A percentile compares a stretch with the other conserved stretches of the same genome.
These are phyloP conservation scores for Abelmoschus esculentus DNA, from an alignment of 345 rosid species.

Conservation along the genomic window DNA sequence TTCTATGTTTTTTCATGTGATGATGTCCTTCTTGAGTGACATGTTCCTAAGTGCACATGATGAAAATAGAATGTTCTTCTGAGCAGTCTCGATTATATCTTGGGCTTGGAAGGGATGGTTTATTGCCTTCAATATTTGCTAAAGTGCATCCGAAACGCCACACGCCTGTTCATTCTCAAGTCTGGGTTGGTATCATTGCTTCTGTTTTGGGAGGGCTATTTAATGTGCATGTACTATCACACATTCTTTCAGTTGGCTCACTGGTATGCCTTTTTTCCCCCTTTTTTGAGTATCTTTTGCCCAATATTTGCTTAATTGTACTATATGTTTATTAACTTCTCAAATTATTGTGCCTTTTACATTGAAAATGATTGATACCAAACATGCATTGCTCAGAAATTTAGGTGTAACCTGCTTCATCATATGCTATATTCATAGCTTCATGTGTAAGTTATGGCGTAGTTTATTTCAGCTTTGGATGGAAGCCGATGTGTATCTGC, in stretches of 20 bases:
- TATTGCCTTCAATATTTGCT: conserved; percentile 81
- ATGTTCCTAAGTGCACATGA: conserved; percentile 9
- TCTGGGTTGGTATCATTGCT: conserved; percentile 91
- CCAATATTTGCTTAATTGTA: not conserved
- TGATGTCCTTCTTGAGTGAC: conserved; percentile 5
- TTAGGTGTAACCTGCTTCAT: not conserved
- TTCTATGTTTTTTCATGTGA: not conserved
- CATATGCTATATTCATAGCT: not conserved
- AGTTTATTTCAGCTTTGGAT: not conserved
- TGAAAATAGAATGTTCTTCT: conserved; percentile 23
- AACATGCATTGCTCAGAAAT: not conserved
- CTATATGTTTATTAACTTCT: not conserved
- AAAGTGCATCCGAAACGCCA: conserved; percentile 70
- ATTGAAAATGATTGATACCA: not conserved
- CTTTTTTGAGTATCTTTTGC: not conserved
- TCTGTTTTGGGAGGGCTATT: conserved; percentile 66
- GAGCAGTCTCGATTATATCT: conserved; percentile 85
- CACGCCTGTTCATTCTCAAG: conserved; percentile 87
- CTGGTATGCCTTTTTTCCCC: conserved; percentile 51
- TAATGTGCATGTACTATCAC: conserved; percentile 73
- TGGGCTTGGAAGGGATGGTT: conserved; percentile 94
- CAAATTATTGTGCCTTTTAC: not conserved
- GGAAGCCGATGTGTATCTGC: not conserved
- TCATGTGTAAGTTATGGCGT: not conserved
- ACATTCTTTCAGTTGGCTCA: conserved; percentile 94